Evolutionary conservation across 1,284 basidiomycete species (phyloP).

Genomic region (Ceratobasidium sp.): DNA sequence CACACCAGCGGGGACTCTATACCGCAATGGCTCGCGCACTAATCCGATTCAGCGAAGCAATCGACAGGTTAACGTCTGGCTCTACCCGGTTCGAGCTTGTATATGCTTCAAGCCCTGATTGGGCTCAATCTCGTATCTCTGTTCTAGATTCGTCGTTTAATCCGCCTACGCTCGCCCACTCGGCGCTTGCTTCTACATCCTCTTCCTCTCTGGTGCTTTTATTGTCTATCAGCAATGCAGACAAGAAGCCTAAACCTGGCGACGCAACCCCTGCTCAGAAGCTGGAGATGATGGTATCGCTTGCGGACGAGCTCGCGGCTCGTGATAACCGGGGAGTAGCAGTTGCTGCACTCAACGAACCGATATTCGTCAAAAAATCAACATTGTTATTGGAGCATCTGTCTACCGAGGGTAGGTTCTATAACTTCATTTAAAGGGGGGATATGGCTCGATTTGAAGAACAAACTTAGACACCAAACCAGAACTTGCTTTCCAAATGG

Average conservation of each 20-base stretch:
- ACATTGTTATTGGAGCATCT: constrained; percentile 64
- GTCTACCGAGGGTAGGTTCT: constrained; percentile 45
- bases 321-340: constrained; percentile 63
- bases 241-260: constrained; percentile 76
- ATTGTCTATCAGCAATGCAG: constrained; percentile 87
- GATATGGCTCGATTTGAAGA: constrained; percentile 40
- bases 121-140: constrained; percentile 45
- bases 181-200: constrained; percentile 74
- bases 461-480: constrained; percentile 8
- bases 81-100: constrained; percentile 46
- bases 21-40: neutral
- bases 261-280: constrained; percentile 80
- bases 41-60: neutral
- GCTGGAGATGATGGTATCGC: constrained; percentile 80
- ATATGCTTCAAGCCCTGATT: constrained; percentile 44
- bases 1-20: neutral
- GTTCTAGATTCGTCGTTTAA: constrained; percentile 95
- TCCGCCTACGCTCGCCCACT: constrained; percentile 88
- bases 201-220: constrained; percentile 77
- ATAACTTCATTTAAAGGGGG: constrained; percentile 44
- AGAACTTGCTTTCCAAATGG: constrained; percentile 74
- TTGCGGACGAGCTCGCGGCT: constrained; percentile 61
- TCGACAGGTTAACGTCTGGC: constrained; percentile 16
- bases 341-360: constrained; percentile 84
- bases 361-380: constrained; percentile 89